Evolutionary conservation across 2,329 filamentous ascomycete species (phyloP).

Genomic region (Fusarium pseudocircinatum): DNA sequence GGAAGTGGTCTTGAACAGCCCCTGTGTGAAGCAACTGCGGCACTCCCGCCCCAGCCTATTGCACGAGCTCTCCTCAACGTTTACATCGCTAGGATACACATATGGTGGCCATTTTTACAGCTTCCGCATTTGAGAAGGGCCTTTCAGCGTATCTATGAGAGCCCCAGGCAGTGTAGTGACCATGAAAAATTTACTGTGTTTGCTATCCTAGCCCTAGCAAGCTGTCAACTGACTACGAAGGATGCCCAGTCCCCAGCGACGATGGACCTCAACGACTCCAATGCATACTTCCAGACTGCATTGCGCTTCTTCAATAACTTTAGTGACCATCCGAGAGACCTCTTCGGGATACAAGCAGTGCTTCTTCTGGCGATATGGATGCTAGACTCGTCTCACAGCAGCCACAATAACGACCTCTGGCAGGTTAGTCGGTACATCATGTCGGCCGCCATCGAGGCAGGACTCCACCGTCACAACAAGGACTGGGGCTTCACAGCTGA

Average conservation of each 20-base stretch:
- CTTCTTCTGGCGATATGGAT: not conserved
- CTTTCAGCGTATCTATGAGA: not conserved
- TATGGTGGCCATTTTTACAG: not conserved
- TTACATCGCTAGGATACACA: not conserved
- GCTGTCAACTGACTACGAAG: not conserved
- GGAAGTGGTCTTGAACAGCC: not conserved
- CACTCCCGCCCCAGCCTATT: not conserved
- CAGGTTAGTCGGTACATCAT: slow-evolving; percentile 1
- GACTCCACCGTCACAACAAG: not conserved
- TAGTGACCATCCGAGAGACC: not conserved
- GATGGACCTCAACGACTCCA: not conserved
- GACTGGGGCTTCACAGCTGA: not conserved
- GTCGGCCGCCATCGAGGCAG: not conserved
- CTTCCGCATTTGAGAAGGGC: not conserved
- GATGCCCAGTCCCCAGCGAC: not conserved
- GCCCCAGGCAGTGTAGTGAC: fast-evolving
- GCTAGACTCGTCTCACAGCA: not conserved
- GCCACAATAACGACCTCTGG: slow-evolving; percentile 6
- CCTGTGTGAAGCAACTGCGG: fast-evolving
- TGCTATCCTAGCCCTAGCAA: not conserved
- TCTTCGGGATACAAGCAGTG: not conserved
- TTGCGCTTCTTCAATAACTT: not conserved
- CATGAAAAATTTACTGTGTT: not conserved
- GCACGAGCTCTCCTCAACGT: not conserved
- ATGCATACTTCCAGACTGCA: not conserved